Base-by-base conservation (phyloP, 176 grass and related monocot genomes). In the Metroxylon sagu region DNA sequence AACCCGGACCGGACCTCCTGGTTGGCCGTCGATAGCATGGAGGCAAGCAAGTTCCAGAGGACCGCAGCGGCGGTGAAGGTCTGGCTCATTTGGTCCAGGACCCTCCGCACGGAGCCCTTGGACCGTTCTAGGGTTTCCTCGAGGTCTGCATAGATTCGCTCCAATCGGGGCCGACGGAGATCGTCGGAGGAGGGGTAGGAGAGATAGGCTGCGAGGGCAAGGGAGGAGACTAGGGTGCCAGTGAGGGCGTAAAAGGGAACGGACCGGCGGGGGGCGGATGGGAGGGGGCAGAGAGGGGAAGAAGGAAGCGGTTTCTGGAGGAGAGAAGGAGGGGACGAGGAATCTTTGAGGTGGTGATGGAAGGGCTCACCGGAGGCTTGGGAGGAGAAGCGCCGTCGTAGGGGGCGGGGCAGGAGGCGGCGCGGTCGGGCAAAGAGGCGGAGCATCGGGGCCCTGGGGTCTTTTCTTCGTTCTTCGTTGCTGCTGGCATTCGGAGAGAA, bases 1-100 rank as follows among this genome's bases (percentile, higher is more conserved):
- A 96, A 96, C 15, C 92, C 92, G 0, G 83, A 80, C 7, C 86
- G 68, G 59, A 96, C 92, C 62, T 84, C 92, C 25, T 96, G 92
- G 65, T 96, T 96, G 14, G 92, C 92, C 19, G 92, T 90, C 10
- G 92, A 90, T 1, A 96, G 69, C 43, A 96, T 70, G 28, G 92
- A 96, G 21, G 65, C 15, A 27, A 96, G 87, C 14, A 87, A 90
- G 71, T 74, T 81, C 77, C 74, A 90, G 16, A 96, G 80, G 57
- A 96, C 83, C 18, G 78, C 54, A n/a, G 81, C 69, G 7, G 92
- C 92, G 2, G 83, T 60, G 25, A 72, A 73, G 7, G 92, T 96
- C 28, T 85, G 83, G 25, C 69, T 71, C 87, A 96, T 90, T 60
- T 66, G 92, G 21, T 86, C 80, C 28, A 82, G 57, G 8, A 96